Percentiles rank a stretch among this genome's conserved stretches.
phyloP scores from a whole-genome alignment of 768 basidiomycete genomes.

The Leccinum variicolor region DNA sequence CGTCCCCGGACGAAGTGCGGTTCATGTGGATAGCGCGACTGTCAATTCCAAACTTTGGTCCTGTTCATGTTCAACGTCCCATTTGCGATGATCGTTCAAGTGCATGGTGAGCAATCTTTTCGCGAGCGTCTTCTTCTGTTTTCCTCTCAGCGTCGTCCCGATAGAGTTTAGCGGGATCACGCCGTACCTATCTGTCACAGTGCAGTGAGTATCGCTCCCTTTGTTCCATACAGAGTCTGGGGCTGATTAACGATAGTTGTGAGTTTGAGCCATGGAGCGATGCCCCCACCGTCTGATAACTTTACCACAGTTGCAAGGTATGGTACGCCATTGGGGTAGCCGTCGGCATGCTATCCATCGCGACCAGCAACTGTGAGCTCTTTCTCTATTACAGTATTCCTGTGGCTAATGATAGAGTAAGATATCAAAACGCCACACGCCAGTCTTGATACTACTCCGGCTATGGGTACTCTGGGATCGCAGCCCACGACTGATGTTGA shows the following conservation, averaged over 20 bases:
- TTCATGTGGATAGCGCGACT: constrained; percentile 30
- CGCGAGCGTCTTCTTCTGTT: neutral
- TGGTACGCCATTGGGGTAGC: constrained; percentile 18
- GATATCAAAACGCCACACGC: neutral
- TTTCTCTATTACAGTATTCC: neutral
- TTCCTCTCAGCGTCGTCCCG: too few relatives aligned
- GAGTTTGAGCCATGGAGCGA: neutral
- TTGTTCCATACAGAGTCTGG: neutral
- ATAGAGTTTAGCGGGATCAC: constrained; percentile 23
- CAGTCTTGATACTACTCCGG: constrained; percentile 40
- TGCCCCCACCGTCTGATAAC: neutral
- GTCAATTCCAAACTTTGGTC: constrained; percentile 30
- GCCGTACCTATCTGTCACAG: constrained; percentile 9
- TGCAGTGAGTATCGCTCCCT: neutral
- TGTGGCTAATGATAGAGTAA: neutral
- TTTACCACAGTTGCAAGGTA: constrained; percentile 21
- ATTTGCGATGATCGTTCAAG: constrained; percentile 26
- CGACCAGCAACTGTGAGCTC: constrained; percentile 34
- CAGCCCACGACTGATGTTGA: constrained; percentile 23
- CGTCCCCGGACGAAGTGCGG: constrained; percentile 32
- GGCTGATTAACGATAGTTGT: constrained; percentile 16
- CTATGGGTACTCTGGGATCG: constrained; percentile 38
- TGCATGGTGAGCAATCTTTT: constrained; percentile 26
- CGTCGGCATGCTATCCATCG: constrained; percentile 36
- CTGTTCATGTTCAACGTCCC: constrained; percentile 35